Evolutionary conservation across 1,284 basidiomycete species (phyloP).

Genomic region (Trametes versicolor): DNA sequence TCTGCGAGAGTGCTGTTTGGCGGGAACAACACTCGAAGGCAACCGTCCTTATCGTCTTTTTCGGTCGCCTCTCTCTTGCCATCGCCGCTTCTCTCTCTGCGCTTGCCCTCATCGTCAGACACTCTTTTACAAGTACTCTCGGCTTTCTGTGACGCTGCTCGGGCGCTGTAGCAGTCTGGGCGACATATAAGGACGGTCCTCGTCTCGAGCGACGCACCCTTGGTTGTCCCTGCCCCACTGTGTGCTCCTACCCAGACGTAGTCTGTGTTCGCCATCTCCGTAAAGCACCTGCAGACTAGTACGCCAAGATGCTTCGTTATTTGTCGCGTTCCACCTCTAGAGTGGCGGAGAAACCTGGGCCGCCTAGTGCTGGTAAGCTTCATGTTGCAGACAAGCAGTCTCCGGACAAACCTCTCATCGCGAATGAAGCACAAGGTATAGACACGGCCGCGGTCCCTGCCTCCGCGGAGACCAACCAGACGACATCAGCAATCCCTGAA

Average conservation of each 20-base stretch:
- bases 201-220: no score
- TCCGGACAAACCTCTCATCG: neutral
- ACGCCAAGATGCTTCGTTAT: neutral
- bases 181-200: neutral
- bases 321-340: constrained; percentile 8
- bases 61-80: constrained; percentile 5
- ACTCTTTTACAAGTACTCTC: neutral
- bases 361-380: neutral
- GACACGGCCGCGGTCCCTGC: neutral
- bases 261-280: neutral
- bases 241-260: neutral
- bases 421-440: neutral
- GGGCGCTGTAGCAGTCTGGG: neutral
- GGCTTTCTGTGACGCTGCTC: neutral
- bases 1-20: constrained; percentile 1
- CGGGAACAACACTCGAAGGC: constrained; percentile 2
- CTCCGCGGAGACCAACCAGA: neutral
- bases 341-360: constrained; percentile 1
- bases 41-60: constrained; percentile 11
- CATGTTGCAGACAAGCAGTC: neutral
- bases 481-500: neutral
- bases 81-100: neutral
- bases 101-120: neutral
- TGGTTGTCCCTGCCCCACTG: no score
- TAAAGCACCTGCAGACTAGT: neutral